Percentiles rank a stretch among this genome's conserved stretches.
Conservation (phyloP, 2,329 filamentous ascomycete genomes). For the Ophiocordyceps camponoti-rufipedis region DNA sequence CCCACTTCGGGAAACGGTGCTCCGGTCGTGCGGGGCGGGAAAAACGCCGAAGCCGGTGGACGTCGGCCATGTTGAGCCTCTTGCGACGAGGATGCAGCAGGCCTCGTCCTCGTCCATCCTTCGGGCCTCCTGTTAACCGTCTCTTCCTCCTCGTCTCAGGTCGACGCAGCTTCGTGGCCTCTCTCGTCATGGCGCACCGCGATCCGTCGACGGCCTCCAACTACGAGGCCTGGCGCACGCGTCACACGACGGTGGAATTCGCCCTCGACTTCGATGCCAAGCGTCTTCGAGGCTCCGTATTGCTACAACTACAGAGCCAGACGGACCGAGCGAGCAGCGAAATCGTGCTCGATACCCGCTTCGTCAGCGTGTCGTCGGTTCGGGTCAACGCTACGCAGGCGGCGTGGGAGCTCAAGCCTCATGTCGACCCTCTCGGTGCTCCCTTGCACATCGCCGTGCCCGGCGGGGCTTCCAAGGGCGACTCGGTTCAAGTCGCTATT, state of each 20-base stretch:
- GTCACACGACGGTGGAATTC: slow-evolving; percentile 66
- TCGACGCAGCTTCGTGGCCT: neutral
- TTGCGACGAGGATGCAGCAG: neutral
- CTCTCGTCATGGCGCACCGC: slow-evolving; percentile 22
- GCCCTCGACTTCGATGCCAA: slow-evolving; percentile 70
- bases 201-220: slow-evolving; percentile 88
- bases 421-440: slow-evolving; percentile 55
- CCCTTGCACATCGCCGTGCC: slow-evolving; percentile 49
- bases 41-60: neutral
- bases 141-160: neutral
- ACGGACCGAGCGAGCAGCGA: slow-evolving; percentile 55
- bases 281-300: slow-evolving; percentile 57
- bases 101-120: neutral
- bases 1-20: too few relatives aligned
- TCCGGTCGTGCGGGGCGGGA: neutral
- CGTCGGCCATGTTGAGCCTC: neutral
- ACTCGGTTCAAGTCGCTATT: slow-evolving; percentile 39
- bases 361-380: slow-evolving; percentile 55
- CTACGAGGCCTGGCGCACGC: slow-evolving; percentile 73
- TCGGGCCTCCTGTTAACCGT: neutral
- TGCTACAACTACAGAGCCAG: slow-evolving; percentile 58
- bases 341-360: slow-evolving; percentile 78
- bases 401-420: slow-evolving; percentile 52
- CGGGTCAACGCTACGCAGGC: slow-evolving; percentile 45
- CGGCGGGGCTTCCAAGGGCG: slow-evolving; percentile 32